phyloP scores from a whole-genome alignment of 2,329 filamentous ascomycete genomes.

The Neopestalotiopsis rosae region DNA sequence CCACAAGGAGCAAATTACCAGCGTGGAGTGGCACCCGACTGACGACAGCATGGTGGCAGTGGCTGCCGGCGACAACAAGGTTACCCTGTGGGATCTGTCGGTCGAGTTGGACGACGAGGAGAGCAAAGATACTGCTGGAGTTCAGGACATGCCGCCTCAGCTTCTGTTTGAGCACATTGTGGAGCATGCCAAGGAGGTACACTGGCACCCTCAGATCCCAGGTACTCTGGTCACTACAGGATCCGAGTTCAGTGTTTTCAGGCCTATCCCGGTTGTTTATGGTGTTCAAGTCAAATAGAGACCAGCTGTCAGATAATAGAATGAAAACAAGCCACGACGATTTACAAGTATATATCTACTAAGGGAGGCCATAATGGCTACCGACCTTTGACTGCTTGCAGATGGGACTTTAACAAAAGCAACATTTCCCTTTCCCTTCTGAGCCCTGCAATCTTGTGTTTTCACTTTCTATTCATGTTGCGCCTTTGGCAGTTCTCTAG shows the following conservation, averaged over 20 bases:
- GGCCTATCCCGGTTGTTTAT: conserved; percentile 78
- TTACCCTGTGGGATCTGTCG: conserved; percentile 95
- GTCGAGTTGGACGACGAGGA: conserved; percentile 98
- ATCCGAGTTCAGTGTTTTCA: conserved; percentile 84
- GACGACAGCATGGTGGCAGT: conserved; percentile 96
- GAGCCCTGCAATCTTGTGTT: too few species aligned
- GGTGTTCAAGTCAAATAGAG: conserved; percentile 36
- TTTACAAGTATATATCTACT: not conserved
- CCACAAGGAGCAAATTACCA: conserved; percentile 96
- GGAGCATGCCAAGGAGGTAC: conserved; percentile 91
- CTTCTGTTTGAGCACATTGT: conserved; percentile 96
- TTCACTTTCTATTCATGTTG: too few species aligned
- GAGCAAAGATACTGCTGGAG: conserved; percentile 84
- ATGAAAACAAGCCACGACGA: not conserved
- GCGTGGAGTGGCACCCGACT: conserved; percentile 95
- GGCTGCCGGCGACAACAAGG: conserved; percentile 89
- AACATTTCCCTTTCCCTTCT: too few species aligned
- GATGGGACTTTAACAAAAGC: too few species aligned
- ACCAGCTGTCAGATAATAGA: not conserved
- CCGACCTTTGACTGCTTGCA: too few species aligned
- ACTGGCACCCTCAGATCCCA: conserved; percentile 97
- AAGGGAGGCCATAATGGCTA: not conserved
- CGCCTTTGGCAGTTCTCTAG: too few species aligned
- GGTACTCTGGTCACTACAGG: conserved; percentile 90
- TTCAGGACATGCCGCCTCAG: conserved; percentile 91